A percentile compares a stretch with the other conserved stretches of the same genome.
These are phyloP conservation scores for Mycosphaerelloides madeirae DNA, from an alignment of 2,329 filamentous ascomycete genomes.

Conservation along the genomic window DNA sequence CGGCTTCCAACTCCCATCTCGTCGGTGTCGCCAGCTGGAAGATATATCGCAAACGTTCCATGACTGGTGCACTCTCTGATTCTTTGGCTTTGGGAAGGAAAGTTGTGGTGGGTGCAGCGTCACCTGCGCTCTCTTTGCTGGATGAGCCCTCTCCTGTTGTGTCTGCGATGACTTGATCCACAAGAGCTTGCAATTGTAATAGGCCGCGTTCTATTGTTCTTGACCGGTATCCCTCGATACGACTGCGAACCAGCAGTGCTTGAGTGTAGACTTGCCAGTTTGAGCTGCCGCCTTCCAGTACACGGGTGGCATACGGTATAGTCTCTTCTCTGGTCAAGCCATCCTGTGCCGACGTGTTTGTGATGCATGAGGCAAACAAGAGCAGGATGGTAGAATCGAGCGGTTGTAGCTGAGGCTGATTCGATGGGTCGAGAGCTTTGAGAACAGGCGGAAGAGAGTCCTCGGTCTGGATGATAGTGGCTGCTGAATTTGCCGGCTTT, in stretches of 20 bases:
- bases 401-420: slow-evolving; percentile 75
- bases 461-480: slow-evolving; percentile 41
- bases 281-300: slow-evolving; percentile 79
- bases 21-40: slow-evolving; percentile 80
- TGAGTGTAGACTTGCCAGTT: slow-evolving; percentile 99
- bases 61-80: slow-evolving; percentile 71
- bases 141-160: slow-evolving; percentile 43
- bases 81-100: slow-evolving; percentile 75
- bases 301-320: slow-evolving; percentile 81
- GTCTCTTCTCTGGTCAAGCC: slow-evolving; percentile 90
- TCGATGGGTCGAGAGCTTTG: slow-evolving; percentile 63
- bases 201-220: slow-evolving; percentile 85
- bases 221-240: slow-evolving; percentile 83
- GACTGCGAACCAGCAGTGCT: slow-evolving; percentile 78
- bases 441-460: slow-evolving; percentile 58
- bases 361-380: slow-evolving; percentile 73
- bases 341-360: slow-evolving; percentile 79
- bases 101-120: slow-evolving; percentile 54
- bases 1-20: slow-evolving; percentile 89
- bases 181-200: slow-evolving; percentile 87
- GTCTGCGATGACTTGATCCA: slow-evolving; percentile 90
- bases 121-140: slow-evolving; percentile 23
- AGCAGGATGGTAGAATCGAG: slow-evolving; percentile 88
- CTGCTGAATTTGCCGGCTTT: slow-evolving; percentile 32
- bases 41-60: slow-evolving; percentile 74